These are phyloP conservation scores for Entonaema liquescens DNA, from an alignment of 495 filamentous ascomycete genomes.

Conservation along the genomic window DNA sequence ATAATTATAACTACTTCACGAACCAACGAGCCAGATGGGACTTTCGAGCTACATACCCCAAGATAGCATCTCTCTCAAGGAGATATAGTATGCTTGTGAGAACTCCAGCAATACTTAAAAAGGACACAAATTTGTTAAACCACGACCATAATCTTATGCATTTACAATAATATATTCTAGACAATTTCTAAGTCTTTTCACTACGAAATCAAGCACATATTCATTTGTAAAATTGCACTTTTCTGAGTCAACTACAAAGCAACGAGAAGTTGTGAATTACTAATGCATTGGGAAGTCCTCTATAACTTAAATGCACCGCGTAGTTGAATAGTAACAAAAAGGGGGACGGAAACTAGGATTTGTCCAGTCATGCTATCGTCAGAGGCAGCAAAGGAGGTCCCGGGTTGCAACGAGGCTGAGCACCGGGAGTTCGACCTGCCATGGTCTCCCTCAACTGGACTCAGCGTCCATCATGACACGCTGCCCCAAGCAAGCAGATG, in stretches of 20 bases:
- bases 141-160: too few relatives aligned
- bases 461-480: background rate
- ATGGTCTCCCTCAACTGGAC: background rate
- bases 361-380: background rate
- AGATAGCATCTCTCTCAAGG: too few relatives aligned
- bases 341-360: background rate
- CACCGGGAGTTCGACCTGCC: background rate
- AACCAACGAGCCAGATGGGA: too few relatives aligned
- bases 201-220: background rate
- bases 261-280: background rate
- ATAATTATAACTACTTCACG: too few relatives aligned
- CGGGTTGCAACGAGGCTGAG: constrained; percentile 2
- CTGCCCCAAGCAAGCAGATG: constrained; percentile 1
- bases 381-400: background rate
- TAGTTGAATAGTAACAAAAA: background rate
- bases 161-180: too few relatives aligned
- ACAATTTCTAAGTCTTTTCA: background rate
- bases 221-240: background rate
- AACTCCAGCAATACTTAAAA: too few relatives aligned
- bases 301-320: background rate
- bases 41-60: too few relatives aligned
- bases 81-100: too few relatives aligned
- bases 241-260: background rate
- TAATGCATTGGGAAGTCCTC: background rate
- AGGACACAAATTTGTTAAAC: too few relatives aligned